These are phyloP conservation scores for Gynandropsis gynandra DNA, from an alignment of 345 rosid genomes.

Conservation along the genomic window DNA sequence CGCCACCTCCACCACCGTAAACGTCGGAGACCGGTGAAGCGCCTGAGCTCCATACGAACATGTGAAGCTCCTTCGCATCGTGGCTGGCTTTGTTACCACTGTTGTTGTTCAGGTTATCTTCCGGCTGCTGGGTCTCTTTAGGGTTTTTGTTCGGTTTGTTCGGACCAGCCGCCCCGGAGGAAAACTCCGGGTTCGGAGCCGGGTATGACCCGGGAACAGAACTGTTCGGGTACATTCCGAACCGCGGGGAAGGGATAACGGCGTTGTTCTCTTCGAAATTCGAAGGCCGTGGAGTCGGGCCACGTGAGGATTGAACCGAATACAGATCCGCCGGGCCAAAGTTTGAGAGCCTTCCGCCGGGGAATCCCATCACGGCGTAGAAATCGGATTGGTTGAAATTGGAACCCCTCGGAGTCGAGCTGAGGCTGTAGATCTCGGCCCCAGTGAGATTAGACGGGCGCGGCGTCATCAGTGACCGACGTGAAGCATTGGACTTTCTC, in stretches of 20 bases:
- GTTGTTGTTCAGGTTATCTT: slow-evolving; percentile 26
- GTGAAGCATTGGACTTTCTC: slow-evolving; percentile 76
- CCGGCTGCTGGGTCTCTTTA: slow-evolving; percentile 25
- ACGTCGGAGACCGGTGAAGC: slow-evolving; percentile 86
- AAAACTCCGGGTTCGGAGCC: slow-evolving; percentile 78
- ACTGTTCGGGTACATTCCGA: slow-evolving; percentile 61
- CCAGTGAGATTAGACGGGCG: slow-evolving; percentile 87
- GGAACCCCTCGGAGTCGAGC: slow-evolving; percentile 89
- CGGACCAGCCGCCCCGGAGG: slow-evolving; percentile 27
- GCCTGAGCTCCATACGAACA: slow-evolving; percentile 99
- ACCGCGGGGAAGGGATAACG: slow-evolving; percentile 43
- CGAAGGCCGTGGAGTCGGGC: slow-evolving; percentile 73
- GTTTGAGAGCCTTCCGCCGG: slow-evolving; percentile 68
- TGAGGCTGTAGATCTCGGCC: slow-evolving; percentile 85
- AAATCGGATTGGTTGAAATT: slow-evolving; percentile 85
- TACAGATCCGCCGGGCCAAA: slow-evolving; percentile 76
- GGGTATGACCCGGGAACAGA: slow-evolving; percentile 63
- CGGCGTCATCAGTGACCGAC: slow-evolving; percentile 71
- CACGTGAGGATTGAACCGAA: slow-evolving; percentile 72
- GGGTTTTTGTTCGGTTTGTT: slow-evolving; percentile 28
- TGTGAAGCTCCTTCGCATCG: slow-evolving; percentile 87
- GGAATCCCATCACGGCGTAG: slow-evolving; percentile 80
- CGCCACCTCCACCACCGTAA: slow-evolving; percentile 48
- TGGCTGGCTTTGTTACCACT: slow-evolving; percentile 39
- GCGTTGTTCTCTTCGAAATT: slow-evolving; percentile 72